Evolutionary conservation across 306 rosid genomes (phyloP), one percentile per base, ranked within the genome.

Genomic region (Hippophae rhamnoides): DNA sequence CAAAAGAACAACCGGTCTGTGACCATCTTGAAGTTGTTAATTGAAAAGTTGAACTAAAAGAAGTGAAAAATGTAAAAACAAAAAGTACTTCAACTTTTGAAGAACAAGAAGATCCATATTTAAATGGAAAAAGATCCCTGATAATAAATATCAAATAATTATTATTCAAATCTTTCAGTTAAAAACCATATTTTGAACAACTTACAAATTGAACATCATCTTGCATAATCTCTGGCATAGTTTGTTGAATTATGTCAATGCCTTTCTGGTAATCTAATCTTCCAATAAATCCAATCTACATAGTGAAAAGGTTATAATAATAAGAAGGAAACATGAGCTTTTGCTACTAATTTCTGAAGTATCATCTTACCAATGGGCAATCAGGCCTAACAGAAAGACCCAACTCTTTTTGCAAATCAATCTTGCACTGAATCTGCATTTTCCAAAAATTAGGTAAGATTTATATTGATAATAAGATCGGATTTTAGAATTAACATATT

Each of bases 241-340:
- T 85, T 54, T 18, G 41, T 64, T 68, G 81, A 71, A 89, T 89
- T 78, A 86, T 56, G 74, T 83, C 86, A 23, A 89, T 89, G 54
- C 97, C 97, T 70, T 89, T 89, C 79, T 89, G 97, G 84, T 81
- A 74, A 71, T 89, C 97, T 58, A 89, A 74, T 61, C 95, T 69
- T 69, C 97, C 97, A 60, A 89, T 67, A 73, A 89, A 89, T 68
- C 97, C 97, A 74, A 89, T 81, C 97, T 89, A 76, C 68, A 57
- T 62, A 56, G 67, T 62, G 63, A 60, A 72, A 72, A 69, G 68
- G 62, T 26, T 58, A 7, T 38, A 55, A 72, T 51, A 73, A 65
- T 49, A 52, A 52, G 38, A 50, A 55, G 60, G 57, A 66, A 51
- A 41, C 14, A 62, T 13, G 53, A 42, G 56, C 43, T 26, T 61